Percentiles rank a stretch among this genome's conserved stretches.
Conservation (phyloP, 345 rosid genomes). For the Syzygium oleosum region DNA sequence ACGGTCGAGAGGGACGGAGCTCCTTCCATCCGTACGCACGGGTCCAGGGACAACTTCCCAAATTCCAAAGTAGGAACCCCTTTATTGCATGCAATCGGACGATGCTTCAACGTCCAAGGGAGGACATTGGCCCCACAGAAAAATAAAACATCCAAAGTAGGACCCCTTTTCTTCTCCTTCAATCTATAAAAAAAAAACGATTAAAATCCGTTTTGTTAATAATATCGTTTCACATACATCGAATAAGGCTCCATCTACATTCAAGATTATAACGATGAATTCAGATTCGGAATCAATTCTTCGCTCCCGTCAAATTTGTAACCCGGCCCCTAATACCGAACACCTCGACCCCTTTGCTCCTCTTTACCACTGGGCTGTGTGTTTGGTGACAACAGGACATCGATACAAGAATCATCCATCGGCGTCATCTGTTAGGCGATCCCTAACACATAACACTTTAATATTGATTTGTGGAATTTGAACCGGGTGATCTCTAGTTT, state of each 20-base stretch:
- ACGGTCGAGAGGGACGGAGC: background rate
- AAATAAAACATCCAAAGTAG: background rate
- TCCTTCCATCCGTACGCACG: background rate
- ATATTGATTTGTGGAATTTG: background rate
- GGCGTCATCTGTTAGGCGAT: background rate
- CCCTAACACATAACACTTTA: too few species aligned
- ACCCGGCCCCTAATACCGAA: background rate
- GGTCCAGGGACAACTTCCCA: background rate
- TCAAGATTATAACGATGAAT: too few species aligned
- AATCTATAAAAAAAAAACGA: too few species aligned
- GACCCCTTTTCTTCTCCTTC: background rate
- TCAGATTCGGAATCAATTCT: background rate
- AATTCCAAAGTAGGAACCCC: background rate
- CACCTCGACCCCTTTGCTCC: background rate
- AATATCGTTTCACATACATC: background rate
- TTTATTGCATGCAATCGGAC: background rate
- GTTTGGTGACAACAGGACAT: background rate
- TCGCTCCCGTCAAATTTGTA: background rate
- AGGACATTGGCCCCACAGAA: rapidly evolving
- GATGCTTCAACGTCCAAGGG: background rate
- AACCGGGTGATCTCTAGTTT: background rate
- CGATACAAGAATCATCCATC: background rate
- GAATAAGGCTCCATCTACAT: background rate
- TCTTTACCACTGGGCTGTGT: background rate
- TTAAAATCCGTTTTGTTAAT: background rate